A percentile compares a stretch with the other conserved stretches of the same genome.
phyloP scores from a whole-genome alignment of 2,329 filamentous ascomycete genomes.

The Claviceps sp. region DNA sequence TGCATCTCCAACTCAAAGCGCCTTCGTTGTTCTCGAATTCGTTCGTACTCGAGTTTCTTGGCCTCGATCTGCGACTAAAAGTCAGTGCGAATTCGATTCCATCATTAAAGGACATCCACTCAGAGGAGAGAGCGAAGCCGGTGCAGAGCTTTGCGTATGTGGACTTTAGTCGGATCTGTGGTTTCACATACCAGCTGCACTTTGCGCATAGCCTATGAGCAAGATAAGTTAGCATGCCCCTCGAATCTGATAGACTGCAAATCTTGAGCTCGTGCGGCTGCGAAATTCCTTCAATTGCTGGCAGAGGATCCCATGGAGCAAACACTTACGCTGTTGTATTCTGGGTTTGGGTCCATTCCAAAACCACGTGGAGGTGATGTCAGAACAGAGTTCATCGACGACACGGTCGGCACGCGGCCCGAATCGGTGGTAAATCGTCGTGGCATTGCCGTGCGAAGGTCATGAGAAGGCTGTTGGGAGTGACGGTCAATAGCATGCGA shows the following conservation, averaged over 20 bases:
- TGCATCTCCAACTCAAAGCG: slow-evolving; percentile 90
- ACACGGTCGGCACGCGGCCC: slow-evolving; percentile 65
- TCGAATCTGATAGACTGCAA: no score
- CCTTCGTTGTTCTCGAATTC: slow-evolving; percentile 75
- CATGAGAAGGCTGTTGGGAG: slow-evolving; percentile 39
- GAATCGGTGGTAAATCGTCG: slow-evolving; percentile 91
- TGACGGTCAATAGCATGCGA: slow-evolving; percentile 55
- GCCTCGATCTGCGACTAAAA: slow-evolving; percentile 61
- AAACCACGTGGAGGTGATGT: slow-evolving; percentile 35
- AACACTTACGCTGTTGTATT: slow-evolving; percentile 31
- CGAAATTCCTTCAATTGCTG: background rate
- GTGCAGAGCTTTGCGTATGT: background rate
- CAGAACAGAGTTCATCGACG: slow-evolving; percentile 31
- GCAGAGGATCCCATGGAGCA: background rate
- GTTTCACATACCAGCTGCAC: slow-evolving; percentile 57
- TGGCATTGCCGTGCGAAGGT: slow-evolving; percentile 66
- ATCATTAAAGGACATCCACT: background rate
- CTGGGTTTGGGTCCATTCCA: slow-evolving; percentile 28
- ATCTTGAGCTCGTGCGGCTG: background rate
- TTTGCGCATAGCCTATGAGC: slow-evolving; percentile 49
- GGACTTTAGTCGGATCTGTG: background rate
- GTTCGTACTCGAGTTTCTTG: slow-evolving; percentile 86
- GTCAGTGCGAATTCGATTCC: background rate
- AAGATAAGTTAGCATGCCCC: background rate
- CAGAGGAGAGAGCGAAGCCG: background rate